Evolutionary conservation across 257 asterid genomes (phyloP).

Genomic region (Euphrasia confusa): DNA sequence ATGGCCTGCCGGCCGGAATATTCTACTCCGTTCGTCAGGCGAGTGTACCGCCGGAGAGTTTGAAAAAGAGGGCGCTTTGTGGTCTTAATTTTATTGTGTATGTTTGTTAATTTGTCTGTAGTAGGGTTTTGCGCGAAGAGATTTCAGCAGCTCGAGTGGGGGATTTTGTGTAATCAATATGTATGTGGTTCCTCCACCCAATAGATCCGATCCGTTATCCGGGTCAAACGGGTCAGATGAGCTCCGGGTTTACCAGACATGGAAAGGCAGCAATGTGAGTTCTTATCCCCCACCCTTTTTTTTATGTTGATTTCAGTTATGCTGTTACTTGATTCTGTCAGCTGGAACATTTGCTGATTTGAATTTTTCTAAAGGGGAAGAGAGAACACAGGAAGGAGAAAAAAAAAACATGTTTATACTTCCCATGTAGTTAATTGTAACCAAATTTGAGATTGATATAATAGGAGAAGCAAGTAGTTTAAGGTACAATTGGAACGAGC

Average conservation of each 20-base stretch:
- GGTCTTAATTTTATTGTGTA: neutral
- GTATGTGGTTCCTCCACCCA: constrained; percentile 88
- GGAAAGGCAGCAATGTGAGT: constrained; percentile 99
- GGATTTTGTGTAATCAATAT: constrained; percentile 31
- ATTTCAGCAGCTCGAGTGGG: constrained; percentile 33
- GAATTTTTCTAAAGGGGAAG: neutral
- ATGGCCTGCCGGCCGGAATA: constrained; percentile 9
- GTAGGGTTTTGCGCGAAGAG: constrained; percentile 28
- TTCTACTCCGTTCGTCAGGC: neutral
- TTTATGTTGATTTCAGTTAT: constrained; percentile 1
- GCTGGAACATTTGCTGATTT: constrained; percentile 19
- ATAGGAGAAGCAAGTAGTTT: neutral
- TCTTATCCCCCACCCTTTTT: neutral
- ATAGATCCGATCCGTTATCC: constrained; percentile 65
- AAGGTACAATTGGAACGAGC: neutral
- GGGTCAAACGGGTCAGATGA: constrained; percentile 70
- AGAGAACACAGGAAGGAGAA: neutral
- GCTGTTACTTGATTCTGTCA: neutral
- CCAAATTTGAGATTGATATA: too few relatives aligned
- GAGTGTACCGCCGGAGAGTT: neutral
- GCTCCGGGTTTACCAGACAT: constrained; percentile 70
- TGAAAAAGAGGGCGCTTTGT: neutral
- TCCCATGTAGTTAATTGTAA: too few relatives aligned
- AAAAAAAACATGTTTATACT: too few relatives aligned
- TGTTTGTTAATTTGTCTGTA: constrained; percentile 16